Percentiles rank a stretch among this genome's conserved stretches.
Conservation (phyloP, 2,329 filamentous ascomycete species). For the Microascus cirrosus region DNA sequence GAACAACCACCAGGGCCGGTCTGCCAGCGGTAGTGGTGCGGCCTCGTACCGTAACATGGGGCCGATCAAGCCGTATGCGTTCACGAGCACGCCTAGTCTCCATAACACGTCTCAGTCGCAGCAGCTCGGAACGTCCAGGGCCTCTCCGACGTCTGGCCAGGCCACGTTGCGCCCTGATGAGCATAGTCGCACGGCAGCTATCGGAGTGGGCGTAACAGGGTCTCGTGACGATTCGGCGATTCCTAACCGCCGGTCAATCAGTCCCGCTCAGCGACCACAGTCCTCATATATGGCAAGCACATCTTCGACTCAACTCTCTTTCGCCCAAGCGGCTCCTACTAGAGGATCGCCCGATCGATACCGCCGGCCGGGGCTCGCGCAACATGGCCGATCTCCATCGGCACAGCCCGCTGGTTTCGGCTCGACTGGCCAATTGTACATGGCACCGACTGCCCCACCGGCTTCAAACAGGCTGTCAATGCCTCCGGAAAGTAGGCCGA, state of each 20-base stretch:
- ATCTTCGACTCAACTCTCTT: slow-evolving; percentile 34
- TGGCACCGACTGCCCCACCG: slow-evolving; percentile 7
- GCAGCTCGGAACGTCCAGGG: slow-evolving; percentile 33
- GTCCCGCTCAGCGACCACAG: slow-evolving; percentile 28
- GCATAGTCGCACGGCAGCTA: slow-evolving; percentile 10
- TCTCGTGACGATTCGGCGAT: slow-evolving; percentile 43
- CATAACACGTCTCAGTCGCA: slow-evolving; percentile 42
- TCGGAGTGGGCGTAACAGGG: slow-evolving; percentile 24
- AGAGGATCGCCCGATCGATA: slow-evolving; percentile 78
- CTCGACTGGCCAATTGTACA: slow-evolving; percentile 8
- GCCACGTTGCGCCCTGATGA: slow-evolving; percentile 16
- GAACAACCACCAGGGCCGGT: slow-evolving; percentile 38
- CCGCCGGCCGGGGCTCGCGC: slow-evolving; percentile 49
- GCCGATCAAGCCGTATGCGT: slow-evolving; percentile 67
- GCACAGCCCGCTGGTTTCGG: slow-evolving; percentile 19
- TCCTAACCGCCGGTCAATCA: slow-evolving; percentile 27
- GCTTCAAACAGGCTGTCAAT: not conserved
- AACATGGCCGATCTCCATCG: slow-evolving; percentile 25
- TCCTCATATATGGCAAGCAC: slow-evolving; percentile 26
- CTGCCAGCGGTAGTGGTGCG: slow-evolving; percentile 16
- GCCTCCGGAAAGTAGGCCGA: not conserved
- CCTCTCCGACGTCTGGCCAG: slow-evolving; percentile 31
- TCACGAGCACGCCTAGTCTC: slow-evolving; percentile 58
- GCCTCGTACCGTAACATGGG: slow-evolving; percentile 25
- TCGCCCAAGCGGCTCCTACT: slow-evolving; percentile 42